Evolutionary conservation across 495 filamentous ascomycete species (phyloP), one percentile per base, ranked within the genome.

Genomic region (Xylaria flabelliformis): DNA sequence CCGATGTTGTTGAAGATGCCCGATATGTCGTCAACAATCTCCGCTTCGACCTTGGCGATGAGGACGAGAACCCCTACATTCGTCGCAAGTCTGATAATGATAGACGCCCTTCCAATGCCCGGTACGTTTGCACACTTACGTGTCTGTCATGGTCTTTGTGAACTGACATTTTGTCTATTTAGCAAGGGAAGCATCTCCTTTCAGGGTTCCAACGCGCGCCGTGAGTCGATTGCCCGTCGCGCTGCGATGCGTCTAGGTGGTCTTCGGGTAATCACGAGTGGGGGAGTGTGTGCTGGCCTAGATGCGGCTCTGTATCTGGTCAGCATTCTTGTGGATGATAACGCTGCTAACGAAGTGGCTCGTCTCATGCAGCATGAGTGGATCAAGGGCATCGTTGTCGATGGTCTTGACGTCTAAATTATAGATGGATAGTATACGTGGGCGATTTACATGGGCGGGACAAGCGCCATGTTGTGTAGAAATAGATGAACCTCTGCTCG

Each of bases 11-110:
- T 71, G 91, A 94, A 72, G 83, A 87, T 66, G 90, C 92, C 77
- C 86, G 92, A 74, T 94, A 93, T 74, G 88, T 94, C 10, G 92
- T 94, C 76, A 93, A 93, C 82, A 93, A 93, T 79, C 86, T 91
- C 56, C 89, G 91, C 67, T 93, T 92, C 79, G 91, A 93, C 70
- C 83, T 93, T 48, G 90, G 90, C 68, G 89, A 91, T 72, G 88
- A 91, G 76, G 90, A 91, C 50, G 90, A 92, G 80, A 92, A 92
- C 80, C 91, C 91, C 15, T 93, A 91, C 78, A 88, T 93, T 74
- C 84, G 91, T 50, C 87, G 85, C 82, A 91, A 91, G 87, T 83
- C 84, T 62, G 87, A 90, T 51, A 88, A 86, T 73, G 86, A 83
- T 48, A 79, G 88, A 50, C 85, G 88, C 67, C 86, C 89, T n/a